Evolutionary conservation across 257 asterid species (phyloP), one percentile per base, ranked within the genome.

Genomic region (Primulina huaijiensis): DNA sequence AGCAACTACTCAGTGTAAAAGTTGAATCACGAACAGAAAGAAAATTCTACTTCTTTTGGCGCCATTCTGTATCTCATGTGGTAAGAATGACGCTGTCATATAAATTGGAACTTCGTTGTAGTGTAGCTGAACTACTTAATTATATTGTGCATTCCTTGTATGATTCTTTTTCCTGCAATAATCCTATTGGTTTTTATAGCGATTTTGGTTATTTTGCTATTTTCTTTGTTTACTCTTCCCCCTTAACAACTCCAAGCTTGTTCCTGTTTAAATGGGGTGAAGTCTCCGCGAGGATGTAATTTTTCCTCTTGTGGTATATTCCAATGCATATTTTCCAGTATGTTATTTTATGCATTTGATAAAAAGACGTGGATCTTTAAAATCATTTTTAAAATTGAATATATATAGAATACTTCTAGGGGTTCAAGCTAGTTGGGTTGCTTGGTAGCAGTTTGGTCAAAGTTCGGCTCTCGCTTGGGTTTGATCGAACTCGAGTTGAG

Each of bases 1-100:
- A 73, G 65, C 23, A 65, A 23, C 68, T 58, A 33, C 69, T 27
- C 38, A 33, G 34, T 31, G 52, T 62, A 70, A 72, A 56, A 43
- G 38, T 34, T 69, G 68, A 27, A 60, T 60, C n/a, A 43, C 16
- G 74, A 69, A 67, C 20, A 10, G 56, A 56, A 14, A 69, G 55
- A 65, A 38, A 19, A 21, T 16, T 29, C 58, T 23, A 31, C 60
- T 27, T 8, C 46, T 72, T 58, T n/a, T 30, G 4, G 60, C 27
- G 66, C 53, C 38, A 55, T 40, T 64, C 46, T 58, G 65, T 69
- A 68, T 71, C 34, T 62, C 57, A 50, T 50, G 19, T 14, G 57
- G 57, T 50, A 50, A 17, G 57, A 50, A 50, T 50, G 20, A 17
- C 0, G 8, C 56, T 16, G 20, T 50, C 57, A 6, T 50, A 50